Evolutionary conservation across 1,284 basidiomycete species (phyloP), one percentile per base, ranked within the genome.

Genomic region (Ustilago vetiveriae): DNA sequence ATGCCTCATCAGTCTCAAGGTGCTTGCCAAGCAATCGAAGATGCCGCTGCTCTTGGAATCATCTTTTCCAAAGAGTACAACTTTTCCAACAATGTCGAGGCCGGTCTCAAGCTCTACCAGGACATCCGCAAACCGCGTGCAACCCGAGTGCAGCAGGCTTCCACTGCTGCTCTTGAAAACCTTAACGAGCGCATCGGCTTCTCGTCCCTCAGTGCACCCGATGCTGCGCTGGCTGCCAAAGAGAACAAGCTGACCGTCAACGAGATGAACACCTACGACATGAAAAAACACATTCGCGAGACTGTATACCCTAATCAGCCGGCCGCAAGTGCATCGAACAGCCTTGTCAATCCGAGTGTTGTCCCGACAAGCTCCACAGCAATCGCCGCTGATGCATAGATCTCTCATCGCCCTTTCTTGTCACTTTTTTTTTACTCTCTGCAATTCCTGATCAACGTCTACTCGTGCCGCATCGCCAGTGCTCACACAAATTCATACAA

Each of bases 171-270:
- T 6, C 80, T 82, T 13, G 83, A 83, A 59, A 81, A 83, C 60
- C 73, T 83, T 58, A 82, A 82, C 58, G 83, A 83, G 72, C 72
- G 83, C 14, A 82, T 83, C 52, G 83, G 83, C 38, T 83, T 83
- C 63, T 77, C 77, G 2, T 71, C 63, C 39, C 54, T 76, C 42
- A 81, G 75, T n/a, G 75, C 76, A n/a, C 74, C 78, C 27, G 78
- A 81, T 45, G 75, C 78, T n/a, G 76, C 76, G 7, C 71, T 79
- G 14, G 80, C 81, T 11, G 78, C 82, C n/a, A 76, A 76, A 50
- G 75, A 75, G 50, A 78, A 79, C 54, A 82, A 82, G 68, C 59
- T 83, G 48, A 82, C 81, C 8, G 73, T 72, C 43, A 53, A 72
- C 55, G 68, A 72, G 52, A 72, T 72, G 68, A 72, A 72, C 55